These are phyloP conservation scores for Colletotrichum sp. DNA, from an alignment of 2,329 filamentous ascomycete species.

Conservation along the genomic window DNA sequence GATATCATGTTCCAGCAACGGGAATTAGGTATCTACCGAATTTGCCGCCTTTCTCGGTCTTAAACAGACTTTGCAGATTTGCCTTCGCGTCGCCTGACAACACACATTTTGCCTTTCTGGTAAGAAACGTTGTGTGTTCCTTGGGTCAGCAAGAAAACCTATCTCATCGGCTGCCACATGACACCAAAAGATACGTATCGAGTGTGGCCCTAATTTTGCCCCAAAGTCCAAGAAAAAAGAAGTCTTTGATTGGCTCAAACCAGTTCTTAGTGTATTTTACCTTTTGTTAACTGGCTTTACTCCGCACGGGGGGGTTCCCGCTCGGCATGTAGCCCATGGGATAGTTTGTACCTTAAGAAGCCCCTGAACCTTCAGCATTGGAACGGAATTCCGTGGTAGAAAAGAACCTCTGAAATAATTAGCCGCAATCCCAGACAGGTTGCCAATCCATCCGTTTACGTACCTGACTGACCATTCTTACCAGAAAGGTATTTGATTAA, in stretches of 20 bases:
- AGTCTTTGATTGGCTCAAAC: too few relatives aligned
- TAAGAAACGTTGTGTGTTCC: background rate
- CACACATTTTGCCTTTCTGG: background rate
- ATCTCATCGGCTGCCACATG: too few relatives aligned
- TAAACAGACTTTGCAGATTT: background rate
- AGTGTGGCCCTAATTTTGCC: too few relatives aligned
- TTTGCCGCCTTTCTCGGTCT: background rate
- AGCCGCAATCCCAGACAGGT: background rate
- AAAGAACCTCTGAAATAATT: background rate
- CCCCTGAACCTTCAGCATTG: background rate
- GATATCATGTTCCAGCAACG: background rate
- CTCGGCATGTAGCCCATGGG: too few relatives aligned
- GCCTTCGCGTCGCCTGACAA: background rate
- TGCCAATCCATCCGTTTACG: background rate
- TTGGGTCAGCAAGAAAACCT: background rate
- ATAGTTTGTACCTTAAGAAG: background rate
- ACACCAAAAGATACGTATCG: too few relatives aligned
- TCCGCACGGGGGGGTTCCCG: too few relatives aligned
- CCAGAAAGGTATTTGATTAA: background rate
- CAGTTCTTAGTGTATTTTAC: too few relatives aligned
- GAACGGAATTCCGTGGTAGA: background rate
- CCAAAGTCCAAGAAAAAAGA: too few relatives aligned
- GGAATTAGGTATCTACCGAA: background rate
- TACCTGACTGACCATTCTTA: rapidly evolving
- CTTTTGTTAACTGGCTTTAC: too few relatives aligned